These are phyloP conservation scores for Plasmodium blacklocki DNA, from an alignment of 169 alveolate species.

Conservation along the genomic window DNA sequence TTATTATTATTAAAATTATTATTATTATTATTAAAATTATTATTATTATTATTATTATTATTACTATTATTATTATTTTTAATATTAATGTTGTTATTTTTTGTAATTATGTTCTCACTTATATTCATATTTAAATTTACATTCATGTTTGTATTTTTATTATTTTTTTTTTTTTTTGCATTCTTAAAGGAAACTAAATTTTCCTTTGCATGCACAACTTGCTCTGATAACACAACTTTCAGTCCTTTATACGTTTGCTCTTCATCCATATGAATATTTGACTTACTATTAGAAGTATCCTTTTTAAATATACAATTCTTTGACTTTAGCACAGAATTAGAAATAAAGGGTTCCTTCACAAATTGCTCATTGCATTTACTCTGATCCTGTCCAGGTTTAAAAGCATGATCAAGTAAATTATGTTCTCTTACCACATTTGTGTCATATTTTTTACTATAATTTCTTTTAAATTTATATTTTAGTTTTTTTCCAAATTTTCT, in stretches of 20 bases:
- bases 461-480: slow-evolving; percentile 22
- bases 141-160: neutral
- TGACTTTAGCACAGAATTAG: slow-evolving; percentile 15
- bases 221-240: slow-evolving; percentile 18
- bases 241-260: slow-evolving; percentile 15
- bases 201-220: slow-evolving; percentile 45
- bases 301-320: neutral
- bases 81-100: neutral
- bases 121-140: neutral
- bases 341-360: neutral
- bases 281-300: neutral
- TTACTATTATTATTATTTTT: neutral
- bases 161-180: neutral
- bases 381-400: neutral
- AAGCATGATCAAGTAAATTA: neutral
- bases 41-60: neutral
- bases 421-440: neutral
- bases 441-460: neutral
- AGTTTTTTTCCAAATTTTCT: slow-evolving; percentile 51
- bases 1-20: no score
- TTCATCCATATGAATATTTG: slow-evolving; percentile 26
- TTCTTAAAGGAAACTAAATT: neutral
- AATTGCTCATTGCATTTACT: neutral
- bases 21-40: no score
- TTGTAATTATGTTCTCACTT: neutral